Base-by-base conservation (phyloP, 495 filamentous ascomycete species). In the Lophium mytilinum region DNA sequence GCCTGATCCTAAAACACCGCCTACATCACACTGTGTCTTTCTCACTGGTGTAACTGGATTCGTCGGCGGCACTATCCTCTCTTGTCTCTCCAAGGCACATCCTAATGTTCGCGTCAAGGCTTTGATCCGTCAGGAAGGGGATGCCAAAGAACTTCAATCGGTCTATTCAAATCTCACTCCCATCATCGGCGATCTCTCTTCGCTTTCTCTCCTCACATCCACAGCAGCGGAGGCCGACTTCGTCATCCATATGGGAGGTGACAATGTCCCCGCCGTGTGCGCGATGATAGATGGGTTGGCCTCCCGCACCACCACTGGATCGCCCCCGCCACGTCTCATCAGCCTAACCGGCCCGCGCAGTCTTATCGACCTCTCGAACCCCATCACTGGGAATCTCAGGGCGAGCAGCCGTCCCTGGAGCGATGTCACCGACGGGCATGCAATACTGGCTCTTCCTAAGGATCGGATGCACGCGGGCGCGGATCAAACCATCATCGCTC, bases 221-320 rank as follows among this genome's bases (percentile, higher is more conserved):
- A 61, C 58, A 19, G 58, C 58, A 53, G 53, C 54, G 46, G 53
- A 52, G 37, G 58, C 49, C 58, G 58, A 57, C 58, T 61, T 61
- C 58, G 58, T 61, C 53, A 61, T 61, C 46, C 54, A 61, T 47
- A 47, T 54, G 40, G 53, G 52, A 50, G 53, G 53, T 47, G 58
- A 61, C 52, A 53, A 57, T 55, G 47, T 61, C 47, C 45, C 53
- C 46, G 58, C 58, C 52, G 54, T 61, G 46, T 57, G 58, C 53
- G 58, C 58, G 48, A 56, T 61, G 53, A 61, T 61, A 56, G 58
- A 61, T 57, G 58, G 58, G 36, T 50, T 57, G 47, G 58, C 46
- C 45, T 52, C 53, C 54, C 47, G 51, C 54, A 48, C 37, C 53
- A 56, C 58, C 52, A 52, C 37, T 56, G 58, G 53, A 57, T 52